Evolutionary conservation across 129 eudicot genomes (phyloP), one percentile per base, ranked within the genome.

Genomic region (Heracleum sosnowskyi): DNA sequence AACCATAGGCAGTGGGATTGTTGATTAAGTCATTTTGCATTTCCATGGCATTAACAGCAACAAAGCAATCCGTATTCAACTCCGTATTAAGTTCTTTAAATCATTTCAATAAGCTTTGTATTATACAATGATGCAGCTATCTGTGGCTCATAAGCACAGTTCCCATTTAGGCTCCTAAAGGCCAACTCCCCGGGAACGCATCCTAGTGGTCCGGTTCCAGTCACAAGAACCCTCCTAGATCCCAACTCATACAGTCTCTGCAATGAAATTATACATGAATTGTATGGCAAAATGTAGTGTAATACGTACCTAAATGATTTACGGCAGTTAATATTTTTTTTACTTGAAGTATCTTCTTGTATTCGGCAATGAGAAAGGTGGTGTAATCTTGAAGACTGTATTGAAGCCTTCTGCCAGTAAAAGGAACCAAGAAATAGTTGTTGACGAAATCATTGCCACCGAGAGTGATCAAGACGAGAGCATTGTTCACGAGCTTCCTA

Each of bases 371-470:
- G 82, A 92, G 84, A 64, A 66, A 82, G 42, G 44, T 73, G 69
- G 85, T 85, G 77, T 79, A 92, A 46, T 77, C 87, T 4, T 90
- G 83, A 76, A 92, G 85, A 83, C 77, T 77, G 78, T 47, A 90
- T 55, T 90, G 92, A 70, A 90, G 77, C 83, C 90, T 86, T 82
- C 97, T 86, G 4, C 78, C 77, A 0, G 96, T 86, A 12, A 88
- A 1, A 0, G 96, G 97, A 7, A 85, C 29, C 51, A 92, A 76
- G 81, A 90, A 92, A 81, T 92, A 92, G 82, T 92, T 92, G 85
- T 92, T 92, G 72, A 92, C 96, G 16, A 75, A 92, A 85, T 92
- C 97, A 71, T 92, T 92, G 73, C 97, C 97, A 3, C 97, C 97
- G 1, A 92, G 84, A 0, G 88, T 85, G 76, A 92, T 86, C 11